phyloP scores from a whole-genome alignment of 225 moss, liverwort and hornwort species.

The Asterella californica region DNA sequence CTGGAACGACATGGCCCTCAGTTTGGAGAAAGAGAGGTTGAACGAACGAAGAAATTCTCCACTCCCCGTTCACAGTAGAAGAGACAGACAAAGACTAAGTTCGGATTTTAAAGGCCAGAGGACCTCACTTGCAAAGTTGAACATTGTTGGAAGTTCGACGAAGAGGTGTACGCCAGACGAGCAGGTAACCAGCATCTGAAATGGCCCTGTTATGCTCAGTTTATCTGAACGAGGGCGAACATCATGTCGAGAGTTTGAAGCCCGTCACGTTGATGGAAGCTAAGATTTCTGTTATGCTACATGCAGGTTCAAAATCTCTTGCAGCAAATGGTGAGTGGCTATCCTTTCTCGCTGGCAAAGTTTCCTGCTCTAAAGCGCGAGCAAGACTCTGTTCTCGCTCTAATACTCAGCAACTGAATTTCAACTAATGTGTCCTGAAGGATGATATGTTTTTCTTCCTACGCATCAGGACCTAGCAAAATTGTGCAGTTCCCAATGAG shows the following conservation, averaged over 20 bases:
- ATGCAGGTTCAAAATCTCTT: conserved; percentile 47
- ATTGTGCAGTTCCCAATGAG: background rate
- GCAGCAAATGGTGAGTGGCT: conserved; percentile 45
- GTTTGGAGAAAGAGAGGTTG: background rate
- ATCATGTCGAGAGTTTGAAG: background rate
- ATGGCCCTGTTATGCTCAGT: background rate
- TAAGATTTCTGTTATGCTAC: background rate
- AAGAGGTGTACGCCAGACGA: background rate
- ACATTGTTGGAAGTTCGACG: background rate
- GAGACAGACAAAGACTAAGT: background rate
- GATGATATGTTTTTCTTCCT: too few species aligned
- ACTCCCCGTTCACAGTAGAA: background rate
- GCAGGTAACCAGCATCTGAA: background rate
- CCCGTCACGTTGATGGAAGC: background rate
- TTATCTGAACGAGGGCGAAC: background rate
- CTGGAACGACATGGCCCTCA: background rate
- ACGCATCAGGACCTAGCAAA: too few species aligned
- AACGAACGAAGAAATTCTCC: background rate
- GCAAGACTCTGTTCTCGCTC: background rate
- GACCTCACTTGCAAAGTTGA: background rate
- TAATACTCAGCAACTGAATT: background rate
- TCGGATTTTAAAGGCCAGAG: background rate
- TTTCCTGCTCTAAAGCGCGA: too few species aligned
- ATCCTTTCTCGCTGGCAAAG: background rate
- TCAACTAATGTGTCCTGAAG: background rate